Conservation (phyloP, 2,329 filamentous ascomycete genomes). For the Coniosporium tulheliwenetii region DNA sequence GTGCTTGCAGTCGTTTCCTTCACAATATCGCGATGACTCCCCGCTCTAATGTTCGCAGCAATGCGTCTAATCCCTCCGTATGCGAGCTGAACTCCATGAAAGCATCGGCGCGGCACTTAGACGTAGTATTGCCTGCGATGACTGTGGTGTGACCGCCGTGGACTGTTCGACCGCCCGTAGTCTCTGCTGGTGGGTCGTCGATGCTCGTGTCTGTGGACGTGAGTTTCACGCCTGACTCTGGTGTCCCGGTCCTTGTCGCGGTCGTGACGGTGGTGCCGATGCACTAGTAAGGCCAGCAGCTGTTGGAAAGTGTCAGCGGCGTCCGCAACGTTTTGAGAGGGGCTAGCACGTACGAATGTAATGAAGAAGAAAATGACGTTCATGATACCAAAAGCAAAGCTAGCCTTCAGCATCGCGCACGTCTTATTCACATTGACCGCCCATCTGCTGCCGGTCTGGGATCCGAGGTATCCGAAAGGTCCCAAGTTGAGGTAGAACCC, state of each 20-base stretch:
- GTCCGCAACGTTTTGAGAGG: conserved; percentile 1
- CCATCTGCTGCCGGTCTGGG: conserved; percentile 28
- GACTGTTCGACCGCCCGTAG: not conserved
- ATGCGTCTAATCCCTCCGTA: not conserved
- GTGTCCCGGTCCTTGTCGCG: conserved; percentile 26
- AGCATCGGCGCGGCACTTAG: not conserved
- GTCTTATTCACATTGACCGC: conserved; percentile 50
- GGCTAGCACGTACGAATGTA: conserved; percentile 41
- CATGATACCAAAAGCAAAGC: conserved; percentile 83
- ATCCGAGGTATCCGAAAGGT: conserved; percentile 40
- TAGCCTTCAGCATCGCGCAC: conserved; percentile 84
- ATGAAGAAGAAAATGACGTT: conserved; percentile 67
- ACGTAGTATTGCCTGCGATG: not conserved
- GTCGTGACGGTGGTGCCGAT: conserved; percentile 26
- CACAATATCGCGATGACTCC: no score
- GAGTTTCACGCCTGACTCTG: conserved; percentile 36
- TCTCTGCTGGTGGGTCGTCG: conserved; percentile 12
- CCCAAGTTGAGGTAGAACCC: conserved; percentile 45
- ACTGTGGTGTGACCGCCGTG: not conserved
- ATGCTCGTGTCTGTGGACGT: conserved; percentile 27
- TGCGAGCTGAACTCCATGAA: not conserved
- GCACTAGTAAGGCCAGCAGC: conserved; percentile 47
- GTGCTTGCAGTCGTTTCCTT: no score
- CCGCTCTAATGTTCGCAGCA: no score
- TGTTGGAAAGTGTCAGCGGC: conserved; percentile 3